Conservation (phyloP, 305 asterid genomes). For the Fraxinus ornus region DNA sequence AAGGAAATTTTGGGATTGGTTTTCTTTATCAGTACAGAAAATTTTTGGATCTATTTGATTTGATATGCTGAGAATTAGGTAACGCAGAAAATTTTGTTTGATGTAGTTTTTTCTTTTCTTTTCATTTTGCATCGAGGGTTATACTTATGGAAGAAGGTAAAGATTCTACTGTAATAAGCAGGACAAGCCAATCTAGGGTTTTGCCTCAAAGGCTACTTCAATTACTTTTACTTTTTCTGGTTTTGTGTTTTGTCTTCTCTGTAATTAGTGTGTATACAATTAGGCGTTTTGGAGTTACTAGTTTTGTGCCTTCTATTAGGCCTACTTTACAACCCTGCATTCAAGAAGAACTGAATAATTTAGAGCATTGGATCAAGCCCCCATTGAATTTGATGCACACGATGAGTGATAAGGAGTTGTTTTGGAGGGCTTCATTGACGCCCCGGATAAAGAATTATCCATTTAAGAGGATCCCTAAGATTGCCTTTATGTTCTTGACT, state of each 20-base stretch:
- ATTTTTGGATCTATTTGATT: neutral
- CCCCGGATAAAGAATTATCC: constrained; percentile 73
- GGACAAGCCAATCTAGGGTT: constrained; percentile 59
- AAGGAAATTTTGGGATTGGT: neutral
- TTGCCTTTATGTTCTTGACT: constrained; percentile 93
- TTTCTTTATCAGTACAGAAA: neutral
- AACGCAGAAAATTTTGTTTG: neutral
- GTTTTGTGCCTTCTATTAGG: constrained; percentile 30
- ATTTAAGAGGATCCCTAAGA: constrained; percentile 67
- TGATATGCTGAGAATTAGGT: neutral
- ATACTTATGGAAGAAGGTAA: constrained; percentile 71
- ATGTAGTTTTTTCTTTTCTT: neutral
- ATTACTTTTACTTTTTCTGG: constrained; percentile 58
- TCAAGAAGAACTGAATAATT: constrained; percentile 25
- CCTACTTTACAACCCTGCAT: constrained; percentile 54
- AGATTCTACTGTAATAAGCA: constrained; percentile 39
- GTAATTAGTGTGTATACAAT: constrained; percentile 66
- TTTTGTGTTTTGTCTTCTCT: constrained; percentile 65
- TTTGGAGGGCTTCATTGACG: constrained; percentile 74
- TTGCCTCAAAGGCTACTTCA: constrained; percentile 69
- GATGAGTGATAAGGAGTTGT: constrained; percentile 77
- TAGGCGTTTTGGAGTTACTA: constrained; percentile 54
- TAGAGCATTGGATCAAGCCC: constrained; percentile 63
- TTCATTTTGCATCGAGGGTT: neutral
- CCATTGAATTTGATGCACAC: constrained; percentile 63